Base-by-base conservation (phyloP, 345 rosid species). In the Gossypium rotundifolium region DNA sequence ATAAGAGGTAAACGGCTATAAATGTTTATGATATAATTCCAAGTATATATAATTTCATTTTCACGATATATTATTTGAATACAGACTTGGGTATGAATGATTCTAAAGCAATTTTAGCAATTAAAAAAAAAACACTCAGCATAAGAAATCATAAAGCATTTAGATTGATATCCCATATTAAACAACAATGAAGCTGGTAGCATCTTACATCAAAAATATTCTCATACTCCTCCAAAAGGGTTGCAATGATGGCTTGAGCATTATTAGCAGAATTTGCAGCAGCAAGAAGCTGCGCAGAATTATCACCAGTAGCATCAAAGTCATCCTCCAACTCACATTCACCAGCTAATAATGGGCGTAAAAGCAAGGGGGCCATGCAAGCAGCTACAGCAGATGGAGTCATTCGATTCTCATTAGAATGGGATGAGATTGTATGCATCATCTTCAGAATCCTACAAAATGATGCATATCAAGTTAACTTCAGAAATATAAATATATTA, bases 201-300 rank as follows among this genome's bases (percentile, higher is more conserved):
- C 27, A 73, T 85, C 97, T 90, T 88, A 95, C 99, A 82, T 91
- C 93, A 75, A 95, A 95, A 65, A 95, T 81, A 77, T 84, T 93
- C 60, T 84, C 91, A 74, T 91, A 91, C 81, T 95, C 98, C 87
- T 95, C 99, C 76, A 95, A 67, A 74, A 95, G 94, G 25, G 88
- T 86, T 49, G 94, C 84, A 73, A 93, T 83, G 77, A 93, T 90
- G 77, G 91, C 92, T 81, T 95, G 98, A 54, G 98, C 99, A 74
- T 89, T 93, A 82, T 91, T 91, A 59, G 98, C 99, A 73, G 99
- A 98, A 85, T 86, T 95, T 63, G 99, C 98, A 79, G 99, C 99
- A 89, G 99, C 99, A 81, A 95, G 93, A 87, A 96, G 96, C 89
- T 93, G 99, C 27, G 99, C 94, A 73, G 99, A 90, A 78, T 84